Evolutionary conservation across 805 yeast genomes (phyloP).

Genomic region (Cyberlindnera americana): DNA sequence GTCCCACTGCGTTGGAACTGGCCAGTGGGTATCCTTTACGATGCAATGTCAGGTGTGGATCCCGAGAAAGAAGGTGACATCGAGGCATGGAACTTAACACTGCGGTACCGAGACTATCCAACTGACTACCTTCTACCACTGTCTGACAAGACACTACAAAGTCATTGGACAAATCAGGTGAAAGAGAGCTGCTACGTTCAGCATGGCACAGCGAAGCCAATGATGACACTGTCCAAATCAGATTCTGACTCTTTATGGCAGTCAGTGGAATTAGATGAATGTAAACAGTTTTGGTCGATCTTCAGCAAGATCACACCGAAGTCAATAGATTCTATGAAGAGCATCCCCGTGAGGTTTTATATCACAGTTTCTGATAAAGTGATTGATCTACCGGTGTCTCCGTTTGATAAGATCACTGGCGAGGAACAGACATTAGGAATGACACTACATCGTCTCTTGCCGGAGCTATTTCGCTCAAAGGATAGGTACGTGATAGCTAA

Average conservation of each 20-base stretch:
- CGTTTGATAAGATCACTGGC: conserved; percentile 5
- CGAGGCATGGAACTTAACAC: conserved; percentile 42
- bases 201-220: conserved; percentile 71
- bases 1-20: conserved; percentile 67
- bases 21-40: conserved; percentile 70
- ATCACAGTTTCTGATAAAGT: conserved; percentile 37
- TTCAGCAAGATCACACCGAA: conserved; percentile 25
- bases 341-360: conserved; percentile 48
- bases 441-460: conserved; percentile 37
- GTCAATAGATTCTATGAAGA: conserved; percentile 22
- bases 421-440: conserved; percentile 32
- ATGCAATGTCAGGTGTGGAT: conserved; percentile 42
- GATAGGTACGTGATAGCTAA: conserved; percentile 35
- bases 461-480: conserved; percentile 44
- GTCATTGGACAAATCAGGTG: conserved; percentile 69
- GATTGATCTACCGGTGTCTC: conserved; percentile 32
- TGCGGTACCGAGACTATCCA: conserved; percentile 44
- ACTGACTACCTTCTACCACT: conserved; percentile 40
- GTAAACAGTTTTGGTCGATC: conserved; percentile 21
- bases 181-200: conserved; percentile 78
- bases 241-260: conserved; percentile 59
- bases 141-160: conserved; percentile 34
- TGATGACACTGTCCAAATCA: conserved; percentile 71
- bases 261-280: conserved; percentile 39
- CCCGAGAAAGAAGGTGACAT: conserved; percentile 23